These are phyloP conservation scores for Grammothele lineata DNA, from an alignment of 768 basidiomycete species.

Conservation along the genomic window DNA sequence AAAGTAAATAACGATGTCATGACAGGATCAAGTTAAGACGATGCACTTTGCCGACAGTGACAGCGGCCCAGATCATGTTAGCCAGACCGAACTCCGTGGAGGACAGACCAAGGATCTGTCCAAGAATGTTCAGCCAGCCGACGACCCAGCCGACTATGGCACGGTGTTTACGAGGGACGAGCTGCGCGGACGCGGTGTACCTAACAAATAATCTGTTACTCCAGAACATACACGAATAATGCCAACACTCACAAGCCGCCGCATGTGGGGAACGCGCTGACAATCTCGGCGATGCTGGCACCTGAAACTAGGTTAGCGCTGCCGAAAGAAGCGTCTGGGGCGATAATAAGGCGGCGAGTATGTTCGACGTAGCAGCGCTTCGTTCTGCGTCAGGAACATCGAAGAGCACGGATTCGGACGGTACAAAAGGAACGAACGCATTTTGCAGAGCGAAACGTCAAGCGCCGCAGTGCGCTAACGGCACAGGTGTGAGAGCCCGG, in stretches of 20 bases:
- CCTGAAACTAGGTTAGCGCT: constrained; percentile 25
- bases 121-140: constrained; percentile 81
- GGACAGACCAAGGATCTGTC: constrained; percentile 82
- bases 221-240: not conserved
- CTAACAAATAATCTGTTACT: too few species aligned
- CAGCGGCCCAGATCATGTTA: constrained; percentile 78
- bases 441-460: too few species aligned
- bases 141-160: constrained; percentile 76
- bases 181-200: constrained; percentile 78
- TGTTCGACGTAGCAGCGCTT: too few species aligned
- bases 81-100: constrained; percentile 83
- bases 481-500: too few species aligned
- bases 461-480: too few species aligned
- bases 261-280: constrained; percentile 71
- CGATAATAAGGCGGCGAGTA: too few species aligned
- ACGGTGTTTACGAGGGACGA: constrained; percentile 60
- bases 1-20: not conserved
- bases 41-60: constrained; percentile 48
- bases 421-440: too few species aligned
- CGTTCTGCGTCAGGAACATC: too few species aligned
- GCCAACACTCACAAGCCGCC: constrained; percentile 54
- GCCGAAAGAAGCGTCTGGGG: too few species aligned
- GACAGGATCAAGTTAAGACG: too few species aligned
- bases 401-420: too few species aligned
- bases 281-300: constrained; percentile 70